A percentile compares a stretch with the other conserved stretches of the same genome.
These are phyloP conservation scores for Gastrodia elata DNA, from an alignment of 106 monocot genomes.

Conservation along the genomic window DNA sequence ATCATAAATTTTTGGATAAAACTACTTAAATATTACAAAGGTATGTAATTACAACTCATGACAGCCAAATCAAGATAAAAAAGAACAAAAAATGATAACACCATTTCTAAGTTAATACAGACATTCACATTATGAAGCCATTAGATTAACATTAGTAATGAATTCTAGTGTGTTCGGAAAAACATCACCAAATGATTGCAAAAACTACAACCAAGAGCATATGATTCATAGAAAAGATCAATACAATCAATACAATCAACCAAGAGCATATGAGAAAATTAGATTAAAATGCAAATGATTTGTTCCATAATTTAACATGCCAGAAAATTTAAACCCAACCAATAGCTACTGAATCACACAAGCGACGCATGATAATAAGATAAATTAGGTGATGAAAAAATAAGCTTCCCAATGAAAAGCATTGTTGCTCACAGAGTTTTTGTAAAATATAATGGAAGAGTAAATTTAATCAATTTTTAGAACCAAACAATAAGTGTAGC, in stretches of 20 bases:
- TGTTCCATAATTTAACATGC: background rate
- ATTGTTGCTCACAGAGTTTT: background rate
- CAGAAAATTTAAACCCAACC: background rate
- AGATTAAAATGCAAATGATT: background rate
- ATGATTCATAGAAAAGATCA: background rate
- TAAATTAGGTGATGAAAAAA: background rate
- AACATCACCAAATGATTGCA: too few relatives aligned
- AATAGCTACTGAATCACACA: background rate
- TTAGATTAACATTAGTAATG: background rate
- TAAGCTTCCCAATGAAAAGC: background rate
- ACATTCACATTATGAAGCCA: background rate
- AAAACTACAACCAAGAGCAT: background rate
- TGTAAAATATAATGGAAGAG: background rate
- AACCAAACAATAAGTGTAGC: background rate
- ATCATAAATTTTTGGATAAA: background rate
- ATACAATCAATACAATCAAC: background rate
- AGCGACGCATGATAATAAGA: background rate
- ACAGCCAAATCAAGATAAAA: background rate
- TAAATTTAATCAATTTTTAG: background rate
- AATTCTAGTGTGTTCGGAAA: background rate
- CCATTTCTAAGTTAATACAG: background rate
- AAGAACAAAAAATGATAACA: background rate
- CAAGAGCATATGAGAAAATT: background rate
- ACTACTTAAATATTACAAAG: background rate
- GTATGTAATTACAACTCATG: background rate